phyloP scores from a whole-genome alignment of 208 protist species.

The Lotmaria passim region DNA sequence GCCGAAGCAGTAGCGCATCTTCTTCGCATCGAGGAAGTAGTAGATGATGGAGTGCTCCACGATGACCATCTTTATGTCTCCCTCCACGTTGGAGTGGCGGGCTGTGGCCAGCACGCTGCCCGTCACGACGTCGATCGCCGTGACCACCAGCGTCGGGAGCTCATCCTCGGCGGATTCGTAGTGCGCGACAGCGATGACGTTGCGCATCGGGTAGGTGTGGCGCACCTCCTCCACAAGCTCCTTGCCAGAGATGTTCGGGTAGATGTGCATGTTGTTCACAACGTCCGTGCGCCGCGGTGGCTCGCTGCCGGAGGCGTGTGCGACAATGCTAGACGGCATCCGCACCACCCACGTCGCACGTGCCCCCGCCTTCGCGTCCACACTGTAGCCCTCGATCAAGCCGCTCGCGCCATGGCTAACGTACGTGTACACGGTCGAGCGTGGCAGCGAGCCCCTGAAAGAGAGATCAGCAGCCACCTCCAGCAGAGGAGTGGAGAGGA shows the following conservation, averaged over 20 bases:
- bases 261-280: conserved; percentile 79
- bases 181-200: conserved; percentile 83
- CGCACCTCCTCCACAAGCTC: conserved; percentile 79
- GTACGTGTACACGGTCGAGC: conserved; percentile 46
- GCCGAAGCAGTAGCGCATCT: conserved; percentile 83
- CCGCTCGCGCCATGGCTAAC: conserved; percentile 41
- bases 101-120: conserved; percentile 80
- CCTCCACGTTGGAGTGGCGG: conserved; percentile 80
- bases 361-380: conserved; percentile 34
- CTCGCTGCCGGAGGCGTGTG: conserved; percentile 63
- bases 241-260: conserved; percentile 67
- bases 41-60: conserved; percentile 87
- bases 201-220: conserved; percentile 80
- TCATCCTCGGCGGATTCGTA: conserved; percentile 70
- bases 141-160: conserved; percentile 73
- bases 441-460: conserved; percentile 36
- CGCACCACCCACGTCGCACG: conserved; percentile 61
- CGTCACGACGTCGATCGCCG: conserved; percentile 81
- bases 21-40: conserved; percentile 85
- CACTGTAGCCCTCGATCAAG: conserved; percentile 61
- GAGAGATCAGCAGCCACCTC: conserved; percentile 45
- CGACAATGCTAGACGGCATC: conserved; percentile 69
- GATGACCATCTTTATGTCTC: conserved; percentile 75
- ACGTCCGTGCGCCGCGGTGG: conserved; percentile 54
- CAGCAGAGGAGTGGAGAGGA: conserved; percentile 32